Percentiles rank a stretch among this genome's conserved stretches.
Evolutionary conservation across 768 basidiomycete genomes (phyloP).

Genomic region (Tubosaeta sp.): DNA sequence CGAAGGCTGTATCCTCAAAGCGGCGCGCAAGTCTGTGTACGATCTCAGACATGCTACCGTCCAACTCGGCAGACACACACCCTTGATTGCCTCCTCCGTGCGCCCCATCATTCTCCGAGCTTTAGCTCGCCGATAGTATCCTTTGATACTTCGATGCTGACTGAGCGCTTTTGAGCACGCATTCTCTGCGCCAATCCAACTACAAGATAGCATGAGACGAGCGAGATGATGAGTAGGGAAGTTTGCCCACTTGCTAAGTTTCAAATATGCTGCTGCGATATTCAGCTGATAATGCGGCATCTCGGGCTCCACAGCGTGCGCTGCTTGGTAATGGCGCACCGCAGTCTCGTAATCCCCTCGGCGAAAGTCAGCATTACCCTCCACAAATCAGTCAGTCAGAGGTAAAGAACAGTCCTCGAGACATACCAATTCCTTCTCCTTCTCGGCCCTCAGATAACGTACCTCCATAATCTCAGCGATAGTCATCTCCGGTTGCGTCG

Average conservation of each 20-base stretch:
- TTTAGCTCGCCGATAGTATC: constrained; percentile 64
- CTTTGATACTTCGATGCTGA: constrained; percentile 67
- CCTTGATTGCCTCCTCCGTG: constrained; percentile 56
- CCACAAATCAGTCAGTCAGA: constrained; percentile 5
- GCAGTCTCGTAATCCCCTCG: constrained; percentile 55
- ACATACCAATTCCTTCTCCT: constrained; percentile 64
- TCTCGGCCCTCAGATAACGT: constrained; percentile 65
- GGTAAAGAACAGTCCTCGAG: background rate
- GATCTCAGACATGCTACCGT: background rate
- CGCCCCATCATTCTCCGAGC: constrained; percentile 59
- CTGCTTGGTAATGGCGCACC: constrained; percentile 54
- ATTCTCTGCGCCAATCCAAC: constrained; percentile 68
- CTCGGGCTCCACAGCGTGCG: constrained; percentile 64
- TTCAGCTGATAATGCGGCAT: constrained; percentile 75
- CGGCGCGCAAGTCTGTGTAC: constrained; percentile 53
- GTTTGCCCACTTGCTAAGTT: constrained; percentile 57
- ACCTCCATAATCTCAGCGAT: constrained; percentile 74
- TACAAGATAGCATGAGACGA: constrained; percentile 28
- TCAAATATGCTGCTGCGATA: constrained; percentile 69
- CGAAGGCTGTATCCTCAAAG: constrained; percentile 58
- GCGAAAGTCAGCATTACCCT: constrained; percentile 72
- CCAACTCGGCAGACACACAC: constrained; percentile 27
- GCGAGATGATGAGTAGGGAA: constrained; percentile 3
- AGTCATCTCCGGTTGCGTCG: constrained; percentile 44
- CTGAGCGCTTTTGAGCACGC: constrained; percentile 63